Percentiles rank a stretch among this genome's conserved stretches.
These are phyloP conservation scores for Raphanus sativus DNA, from an alignment of 345 rosid species.

Conservation along the genomic window DNA sequence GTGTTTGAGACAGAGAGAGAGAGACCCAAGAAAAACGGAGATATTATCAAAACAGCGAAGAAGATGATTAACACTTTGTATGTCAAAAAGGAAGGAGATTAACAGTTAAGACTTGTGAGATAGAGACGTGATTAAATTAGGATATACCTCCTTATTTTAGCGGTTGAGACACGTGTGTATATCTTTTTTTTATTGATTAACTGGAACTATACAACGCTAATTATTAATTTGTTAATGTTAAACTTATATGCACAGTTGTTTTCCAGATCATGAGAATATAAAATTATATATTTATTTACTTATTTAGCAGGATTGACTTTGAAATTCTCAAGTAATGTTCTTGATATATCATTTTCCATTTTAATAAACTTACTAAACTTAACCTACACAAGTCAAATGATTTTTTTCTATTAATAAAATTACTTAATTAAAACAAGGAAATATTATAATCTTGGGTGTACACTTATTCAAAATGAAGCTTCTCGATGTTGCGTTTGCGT, in stretches of 20 bases:
- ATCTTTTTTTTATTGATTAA: neutral
- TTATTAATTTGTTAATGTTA: neutral
- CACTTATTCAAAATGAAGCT: constrained; percentile 1
- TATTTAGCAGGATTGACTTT: neutral
- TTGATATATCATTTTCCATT: neutral
- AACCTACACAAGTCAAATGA: neutral
- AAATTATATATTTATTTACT: neutral
- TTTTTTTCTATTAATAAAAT: neutral
- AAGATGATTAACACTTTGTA: neutral
- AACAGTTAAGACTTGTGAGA: constrained; percentile 17
- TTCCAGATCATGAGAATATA: constrained; percentile 8
- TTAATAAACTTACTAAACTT: neutral
- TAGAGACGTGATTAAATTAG: constrained; percentile 13
- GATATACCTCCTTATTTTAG: neutral
- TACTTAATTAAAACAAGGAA: neutral
- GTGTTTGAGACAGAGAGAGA: neutral
- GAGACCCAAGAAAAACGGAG: constrained; percentile 21
- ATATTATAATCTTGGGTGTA: neutral
- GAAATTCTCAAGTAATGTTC: neutral
- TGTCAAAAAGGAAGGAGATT: neutral
- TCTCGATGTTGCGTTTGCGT: constrained; percentile 20
- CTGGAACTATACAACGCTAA: neutral
- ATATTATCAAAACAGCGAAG: constrained; percentile 6
- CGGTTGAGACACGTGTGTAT: constrained; percentile 9
- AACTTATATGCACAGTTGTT: constrained; percentile 12